Base-by-base conservation (phyloP, 129 eudicot species). In the Kitagawia praeruptora region DNA sequence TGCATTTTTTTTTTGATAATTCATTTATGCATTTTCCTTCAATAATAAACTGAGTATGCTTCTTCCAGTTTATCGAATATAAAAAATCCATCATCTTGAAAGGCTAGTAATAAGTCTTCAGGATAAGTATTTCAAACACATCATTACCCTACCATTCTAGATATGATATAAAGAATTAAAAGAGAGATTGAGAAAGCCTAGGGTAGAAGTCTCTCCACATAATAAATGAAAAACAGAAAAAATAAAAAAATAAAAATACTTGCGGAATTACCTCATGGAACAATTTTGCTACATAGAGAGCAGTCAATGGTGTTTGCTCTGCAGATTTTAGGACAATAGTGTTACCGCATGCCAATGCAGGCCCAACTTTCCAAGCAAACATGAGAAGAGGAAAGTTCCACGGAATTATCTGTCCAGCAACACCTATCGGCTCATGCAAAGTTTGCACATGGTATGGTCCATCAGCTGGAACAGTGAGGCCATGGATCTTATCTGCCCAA, bases 341-440 rank as follows among this genome's bases (percentile, higher is more conserved):
- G 45, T 81, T 81, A 58, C 84, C 84, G 40, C 84, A 81, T 13
- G 84, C 84, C 28, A 81, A 37, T 23, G 84, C 84, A 64, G 84
- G 85, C 56, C 85, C 85, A 70, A 82, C 85, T 77, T 82, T 82
- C 85, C 85, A 82, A 48, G 85, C 85, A 70, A 82, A 82, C 85
- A 82, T 82, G n/a, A 82, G 42, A 5, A 82, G 85, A 40, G 85
- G 85, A 70, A 82, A 82, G 81, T 82, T 82, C 85, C 85, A 82
- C 5, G 85, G 85, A 39, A 82, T 82, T 8, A 82, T 82, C 74
- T 81, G 84, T 41, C 84, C 84, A 0, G 76, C 84, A 47, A 81
- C 80, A 47, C 84, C 84, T 44, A 82, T 77, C 2, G 85, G 85
- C 74, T 82, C 85, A 25, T 82, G 85, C n/a, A 82, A 77, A 46